These are phyloP conservation scores for Macrophomina tecta DNA, from an alignment of 2,329 filamentous ascomycete species.

Conservation along the genomic window DNA sequence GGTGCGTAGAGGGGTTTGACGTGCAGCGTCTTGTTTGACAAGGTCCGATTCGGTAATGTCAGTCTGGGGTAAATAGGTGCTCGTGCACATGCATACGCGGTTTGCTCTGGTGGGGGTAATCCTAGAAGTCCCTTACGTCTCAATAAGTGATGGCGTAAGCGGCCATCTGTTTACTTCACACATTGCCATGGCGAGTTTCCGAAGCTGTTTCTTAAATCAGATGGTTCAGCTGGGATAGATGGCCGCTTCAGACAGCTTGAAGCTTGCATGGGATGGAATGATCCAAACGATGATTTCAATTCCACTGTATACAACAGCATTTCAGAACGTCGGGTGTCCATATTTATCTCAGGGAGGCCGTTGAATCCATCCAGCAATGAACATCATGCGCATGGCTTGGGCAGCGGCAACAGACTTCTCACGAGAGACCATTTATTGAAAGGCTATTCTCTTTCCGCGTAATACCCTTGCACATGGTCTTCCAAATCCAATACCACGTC, in stretches of 20 bases:
- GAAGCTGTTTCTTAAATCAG: not conserved
- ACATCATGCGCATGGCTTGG: slow-evolving; percentile 11
- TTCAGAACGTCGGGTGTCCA: too few species aligned
- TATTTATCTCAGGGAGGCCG: not conserved
- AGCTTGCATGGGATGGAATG: too few species aligned
- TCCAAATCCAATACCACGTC: not conserved
- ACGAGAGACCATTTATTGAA: not conserved
- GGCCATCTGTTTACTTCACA: not conserved
- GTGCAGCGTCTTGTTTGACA: not conserved
- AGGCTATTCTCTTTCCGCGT: not conserved
- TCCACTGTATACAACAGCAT: too few species aligned
- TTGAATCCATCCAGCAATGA: not conserved
- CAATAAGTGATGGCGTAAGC: not conserved
- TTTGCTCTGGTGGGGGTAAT: too few species aligned
- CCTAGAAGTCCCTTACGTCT: not conserved
- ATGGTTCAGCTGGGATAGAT: too few species aligned
- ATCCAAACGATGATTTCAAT: too few species aligned
- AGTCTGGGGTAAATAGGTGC: slow-evolving; percentile 7
- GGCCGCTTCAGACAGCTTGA: too few species aligned
- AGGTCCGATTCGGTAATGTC: not conserved
- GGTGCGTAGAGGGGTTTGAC: not conserved
- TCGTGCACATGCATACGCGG: too few species aligned
- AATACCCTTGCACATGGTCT: not conserved
- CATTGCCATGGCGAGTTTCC: not conserved
- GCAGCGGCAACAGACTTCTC: slow-evolving; percentile 1